Base-by-base conservation (phyloP, 1,284 basidiomycete species). In the Irpex sp. region DNA sequence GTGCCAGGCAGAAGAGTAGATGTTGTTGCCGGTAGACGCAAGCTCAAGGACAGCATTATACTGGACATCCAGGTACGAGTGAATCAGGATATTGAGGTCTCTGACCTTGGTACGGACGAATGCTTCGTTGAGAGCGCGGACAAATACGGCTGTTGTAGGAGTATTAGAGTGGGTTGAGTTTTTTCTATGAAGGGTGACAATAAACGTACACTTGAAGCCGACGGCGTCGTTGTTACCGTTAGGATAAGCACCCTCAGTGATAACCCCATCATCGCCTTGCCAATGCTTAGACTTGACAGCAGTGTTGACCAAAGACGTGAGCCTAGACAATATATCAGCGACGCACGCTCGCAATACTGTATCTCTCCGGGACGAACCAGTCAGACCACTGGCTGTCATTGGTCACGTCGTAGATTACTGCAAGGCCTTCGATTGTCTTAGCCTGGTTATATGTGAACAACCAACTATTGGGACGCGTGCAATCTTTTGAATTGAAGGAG, bases 371-470 rank as follows among this genome's bases (percentile, higher is more conserved):
- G 5, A 56, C 21, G 31, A 26, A 81, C 79, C 79, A 61, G 2
- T 60, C 69, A 47, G 65, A 77, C 80, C 81, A 82, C 37, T 75
- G 68, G 36, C 67, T 59, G 63, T 82, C 76, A 5, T 73, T 73
- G 13, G 80, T 81, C 36, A 82, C 74, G 59, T 74, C 73, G 0
- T 71, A 71, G 37, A 84, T 70, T 3, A 83, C 76, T 49, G 74
- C 78, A 36, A 83, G 70, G 1, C 81, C 83, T 65, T 84, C 82
- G 37, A 84, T 74, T 59, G 74, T 80, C 63, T 84, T 84, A 43
- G 83, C 82, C 46, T 72, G 78, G 64, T 84, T 84, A 66, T 84
- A 84, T 0, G 81, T 83, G 69, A 83, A 83, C 5, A 81, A 60
- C 76, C 78, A 81, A 2, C 63, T 73, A 1, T 76, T 68, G 1